Evolutionary conservation across 345 rosid genomes (phyloP).

Genomic region (Acer saccharum): DNA sequence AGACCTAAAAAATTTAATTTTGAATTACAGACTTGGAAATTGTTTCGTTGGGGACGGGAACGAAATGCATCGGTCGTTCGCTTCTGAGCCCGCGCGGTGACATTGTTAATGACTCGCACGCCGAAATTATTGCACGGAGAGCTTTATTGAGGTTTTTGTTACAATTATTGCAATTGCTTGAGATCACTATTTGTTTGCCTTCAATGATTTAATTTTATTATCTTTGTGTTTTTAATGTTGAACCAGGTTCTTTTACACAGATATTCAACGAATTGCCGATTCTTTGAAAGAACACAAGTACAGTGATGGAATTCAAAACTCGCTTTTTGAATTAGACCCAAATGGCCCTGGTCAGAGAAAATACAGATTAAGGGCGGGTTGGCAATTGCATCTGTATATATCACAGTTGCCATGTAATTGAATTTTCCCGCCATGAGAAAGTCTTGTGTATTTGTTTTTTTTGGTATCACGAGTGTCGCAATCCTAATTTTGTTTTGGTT

Average conservation of each 20-base stretch:
- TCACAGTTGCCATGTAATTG: slow-evolving; percentile 91
- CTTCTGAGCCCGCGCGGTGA: slow-evolving; percentile 71
- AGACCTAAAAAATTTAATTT: too few species aligned
- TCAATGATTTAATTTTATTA: not conserved
- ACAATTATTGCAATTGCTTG: not conserved
- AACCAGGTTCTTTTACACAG: slow-evolving; percentile 67
- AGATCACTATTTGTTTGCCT: not conserved
- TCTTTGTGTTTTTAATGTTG: slow-evolving; percentile 3
- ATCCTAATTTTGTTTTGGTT: slow-evolving; percentile 7
- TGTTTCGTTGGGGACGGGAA: slow-evolving; percentile 83
- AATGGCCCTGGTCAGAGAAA: slow-evolving; percentile 33
- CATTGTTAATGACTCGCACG: slow-evolving; percentile 87
- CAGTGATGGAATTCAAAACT: slow-evolving; percentile 25
- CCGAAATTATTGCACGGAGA: slow-evolving; percentile 82
- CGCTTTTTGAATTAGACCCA: slow-evolving; percentile 38
- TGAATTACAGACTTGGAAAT: slow-evolving; percentile 56
- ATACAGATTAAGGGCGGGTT: slow-evolving; percentile 57
- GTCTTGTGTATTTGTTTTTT: not conserved
- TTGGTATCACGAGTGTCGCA: not conserved
- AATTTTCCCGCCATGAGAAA: not conserved
- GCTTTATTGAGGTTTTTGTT: slow-evolving; percentile 60
- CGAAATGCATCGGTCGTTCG: slow-evolving; percentile 74
- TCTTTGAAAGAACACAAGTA: slow-evolving; percentile 4
- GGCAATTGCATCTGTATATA: slow-evolving; percentile 76
- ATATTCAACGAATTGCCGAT: slow-evolving; percentile 49